Percentiles rank a stretch among this genome's conserved stretches.
phyloP scores from a whole-genome alignment of 1,284 basidiomycete species.

The Rhodofomes roseus region DNA sequence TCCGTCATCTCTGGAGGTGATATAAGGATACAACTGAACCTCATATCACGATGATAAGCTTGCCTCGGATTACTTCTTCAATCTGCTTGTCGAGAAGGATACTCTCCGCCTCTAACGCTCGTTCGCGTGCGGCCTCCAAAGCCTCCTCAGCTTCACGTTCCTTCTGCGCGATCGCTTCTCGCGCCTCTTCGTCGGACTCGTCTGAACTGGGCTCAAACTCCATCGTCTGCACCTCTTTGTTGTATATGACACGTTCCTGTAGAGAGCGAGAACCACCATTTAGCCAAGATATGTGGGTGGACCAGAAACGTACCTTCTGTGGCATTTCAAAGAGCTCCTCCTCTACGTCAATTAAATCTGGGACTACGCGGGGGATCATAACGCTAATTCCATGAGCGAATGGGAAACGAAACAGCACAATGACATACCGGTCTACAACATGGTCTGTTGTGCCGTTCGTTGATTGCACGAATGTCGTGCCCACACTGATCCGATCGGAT shows the following conservation, averaged over 20 bases:
- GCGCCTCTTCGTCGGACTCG: conserved; percentile 69
- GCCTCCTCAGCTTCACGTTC: conserved; percentile 63
- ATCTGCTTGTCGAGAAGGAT: conserved; percentile 76
- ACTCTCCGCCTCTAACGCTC: conserved; percentile 79
- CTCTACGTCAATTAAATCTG: conserved; percentile 83
- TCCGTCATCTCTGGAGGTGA: conserved; percentile 68
- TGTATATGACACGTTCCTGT: conserved; percentile 87
- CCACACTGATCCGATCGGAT: conserved; percentile 46
- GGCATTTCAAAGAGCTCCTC: conserved; percentile 90
- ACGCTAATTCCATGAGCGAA: conserved; percentile 36
- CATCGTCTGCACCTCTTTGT: conserved; percentile 90
- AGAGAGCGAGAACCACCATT: not conserved
- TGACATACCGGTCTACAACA: conserved; percentile 59
- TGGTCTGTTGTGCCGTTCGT: conserved; percentile 58
- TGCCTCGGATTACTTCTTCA: conserved; percentile 78
- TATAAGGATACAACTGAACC: not conserved
- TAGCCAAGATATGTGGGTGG: conserved; percentile 1
- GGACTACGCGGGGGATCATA: conserved; percentile 59
- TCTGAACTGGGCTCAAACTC: conserved; percentile 47
- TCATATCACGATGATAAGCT: conserved; percentile 7
- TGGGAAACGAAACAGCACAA: not conserved
- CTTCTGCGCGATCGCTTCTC: conserved; percentile 57
- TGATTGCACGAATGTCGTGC: conserved; percentile 42
- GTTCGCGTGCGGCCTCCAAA: conserved; percentile 67
- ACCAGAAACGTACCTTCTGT: conserved; percentile 54